Percentiles rank a stretch among this genome's conserved stretches.
These are phyloP conservation scores for Serendipita indica DNA, from an alignment of 768 basidiomycete species.

Conservation along the genomic window DNA sequence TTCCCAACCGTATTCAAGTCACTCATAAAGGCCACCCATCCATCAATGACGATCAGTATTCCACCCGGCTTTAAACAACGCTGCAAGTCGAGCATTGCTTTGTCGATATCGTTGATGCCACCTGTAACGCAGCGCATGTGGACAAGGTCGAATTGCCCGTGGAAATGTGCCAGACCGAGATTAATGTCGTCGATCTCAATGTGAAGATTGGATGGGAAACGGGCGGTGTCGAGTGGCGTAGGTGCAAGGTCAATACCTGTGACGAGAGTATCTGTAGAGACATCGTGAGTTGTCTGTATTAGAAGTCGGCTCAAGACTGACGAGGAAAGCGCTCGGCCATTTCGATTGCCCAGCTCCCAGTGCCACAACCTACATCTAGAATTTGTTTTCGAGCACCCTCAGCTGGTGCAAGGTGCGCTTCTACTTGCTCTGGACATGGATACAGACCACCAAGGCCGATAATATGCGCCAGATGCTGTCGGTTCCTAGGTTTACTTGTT, in stretches of 20 bases:
- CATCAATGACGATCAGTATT: constrained; percentile 7
- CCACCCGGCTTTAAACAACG: constrained; percentile 9
- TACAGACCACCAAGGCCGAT: constrained; percentile 7
- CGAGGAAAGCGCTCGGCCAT: not conserved
- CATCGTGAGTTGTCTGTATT: too few relatives aligned
- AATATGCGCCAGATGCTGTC: constrained; percentile 3
- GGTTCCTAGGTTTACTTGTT: not conserved
- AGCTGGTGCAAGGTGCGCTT: not conserved
- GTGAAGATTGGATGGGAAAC: too few relatives aligned
- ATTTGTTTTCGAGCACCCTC: constrained; percentile 7
- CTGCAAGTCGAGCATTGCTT: not conserved
- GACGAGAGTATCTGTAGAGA: too few relatives aligned
- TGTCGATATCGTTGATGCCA: constrained; percentile 22
- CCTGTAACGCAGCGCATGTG: constrained; percentile 56
- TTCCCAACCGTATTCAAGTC: not conserved
- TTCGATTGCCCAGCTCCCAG: constrained; percentile 9
- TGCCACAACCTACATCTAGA: constrained; percentile 10
- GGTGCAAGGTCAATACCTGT: not conserved
- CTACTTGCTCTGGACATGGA: not conserved
- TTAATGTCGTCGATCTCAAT: constrained; percentile 55
- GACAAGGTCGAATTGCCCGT: constrained; percentile 48
- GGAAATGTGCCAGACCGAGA: constrained; percentile 27
- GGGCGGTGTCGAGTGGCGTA: not conserved
- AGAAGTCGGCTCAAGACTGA: not conserved
- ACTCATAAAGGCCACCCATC: not conserved